Base-by-base conservation (phyloP, 345 rosid species). In the Excoecaria agallocha region DNA sequence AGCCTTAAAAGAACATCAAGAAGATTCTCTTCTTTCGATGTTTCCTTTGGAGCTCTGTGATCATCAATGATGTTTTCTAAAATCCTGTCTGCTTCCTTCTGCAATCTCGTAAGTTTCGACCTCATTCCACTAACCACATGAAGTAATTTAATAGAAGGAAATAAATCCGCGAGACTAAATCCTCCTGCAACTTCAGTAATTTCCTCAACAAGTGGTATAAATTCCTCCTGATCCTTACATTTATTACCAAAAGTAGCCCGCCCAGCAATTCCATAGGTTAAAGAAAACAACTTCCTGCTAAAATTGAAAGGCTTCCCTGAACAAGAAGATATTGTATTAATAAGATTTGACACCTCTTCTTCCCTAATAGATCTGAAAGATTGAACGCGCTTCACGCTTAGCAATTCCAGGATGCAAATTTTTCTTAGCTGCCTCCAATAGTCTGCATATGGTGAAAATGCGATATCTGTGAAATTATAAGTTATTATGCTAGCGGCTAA, bases 1-100 rank as follows among this genome's bases (percentile, higher is more conserved):
- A 82, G 55, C 10, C 73, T 77, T 45, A 85, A 45, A 55, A 87
- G 87, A 66, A 82, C 79, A 77, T 82, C 85, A 15, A 87, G 70
- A 19, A 73, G 52, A 52, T 73, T 69, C 24, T 63, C 55, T n/a
- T 69, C 74, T 43, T 58, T 58, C 13, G 12, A 24, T 22, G 50
- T 12, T 20, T 55, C 19, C n/a, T 48, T 66, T 30, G 35, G 30
- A 8, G 13, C 64, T 54, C 24, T 57, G 13, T 65, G 65, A 1
- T 70, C 75, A 64, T 49, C 15, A 12, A 54, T 52, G 41, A 76
- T 69, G 25, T 45, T 35, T 10, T 60, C 68, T 10, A 68, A 20
- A 38, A 69, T 51, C 46, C 58, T 39, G 25, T 75, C 73, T 2
- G 60, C 50, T n/a, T 60, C 52, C n/a, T 48, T 16, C 0, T 19